Evolutionary conservation across 1,284 basidiomycete species (phyloP).

Genomic region (Phellopilus nigrolimitatus): DNA sequence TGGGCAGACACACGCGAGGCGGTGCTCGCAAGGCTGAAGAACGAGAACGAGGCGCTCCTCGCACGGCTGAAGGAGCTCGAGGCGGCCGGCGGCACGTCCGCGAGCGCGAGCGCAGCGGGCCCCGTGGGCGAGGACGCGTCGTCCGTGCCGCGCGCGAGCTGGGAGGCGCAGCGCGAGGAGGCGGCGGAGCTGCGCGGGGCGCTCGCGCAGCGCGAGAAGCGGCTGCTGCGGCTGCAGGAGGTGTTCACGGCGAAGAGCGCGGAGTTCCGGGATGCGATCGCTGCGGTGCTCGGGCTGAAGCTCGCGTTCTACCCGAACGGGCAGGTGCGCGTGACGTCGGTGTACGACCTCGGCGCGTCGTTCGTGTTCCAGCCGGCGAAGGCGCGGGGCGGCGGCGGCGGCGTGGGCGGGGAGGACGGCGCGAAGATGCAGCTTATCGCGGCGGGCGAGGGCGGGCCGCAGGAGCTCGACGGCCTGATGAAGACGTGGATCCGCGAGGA

Average conservation of each 20-base stretch:
- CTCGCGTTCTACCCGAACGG: slow-evolving; percentile 82
- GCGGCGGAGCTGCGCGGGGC: slow-evolving; percentile 54
- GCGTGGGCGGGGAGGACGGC: slow-evolving; percentile 30
- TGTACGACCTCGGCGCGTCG: slow-evolving; percentile 66
- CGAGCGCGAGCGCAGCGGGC: slow-evolving; percentile 16
- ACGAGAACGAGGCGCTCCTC: slow-evolving; percentile 72
- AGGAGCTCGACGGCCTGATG: slow-evolving; percentile 64
- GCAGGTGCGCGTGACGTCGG: slow-evolving; percentile 76
- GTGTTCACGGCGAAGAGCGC: slow-evolving; percentile 70
- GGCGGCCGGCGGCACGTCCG: background rate
- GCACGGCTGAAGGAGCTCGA: slow-evolving; percentile 55
- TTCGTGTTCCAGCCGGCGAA: slow-evolving; percentile 65
- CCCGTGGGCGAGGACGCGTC: no score
- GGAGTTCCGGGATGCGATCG: slow-evolving; percentile 79
- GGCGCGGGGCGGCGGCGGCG: background rate
- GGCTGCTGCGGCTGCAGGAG: slow-evolving; percentile 68
- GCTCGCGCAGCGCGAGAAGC: slow-evolving; percentile 71
- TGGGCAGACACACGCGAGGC: slow-evolving; percentile 67
- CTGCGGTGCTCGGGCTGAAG: slow-evolving; percentile 78
- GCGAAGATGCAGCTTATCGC: slow-evolving; percentile 65
- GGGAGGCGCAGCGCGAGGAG: slow-evolving; percentile 59
- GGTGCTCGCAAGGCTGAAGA: slow-evolving; percentile 63
- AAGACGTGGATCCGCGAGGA: slow-evolving; percentile 68
- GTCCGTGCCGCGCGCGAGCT: slow-evolving; percentile 67
- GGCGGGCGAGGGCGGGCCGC: slow-evolving; percentile 62